Conservation (phyloP, 148 eudicot genomes). For the Agrostemma githago region DNA sequence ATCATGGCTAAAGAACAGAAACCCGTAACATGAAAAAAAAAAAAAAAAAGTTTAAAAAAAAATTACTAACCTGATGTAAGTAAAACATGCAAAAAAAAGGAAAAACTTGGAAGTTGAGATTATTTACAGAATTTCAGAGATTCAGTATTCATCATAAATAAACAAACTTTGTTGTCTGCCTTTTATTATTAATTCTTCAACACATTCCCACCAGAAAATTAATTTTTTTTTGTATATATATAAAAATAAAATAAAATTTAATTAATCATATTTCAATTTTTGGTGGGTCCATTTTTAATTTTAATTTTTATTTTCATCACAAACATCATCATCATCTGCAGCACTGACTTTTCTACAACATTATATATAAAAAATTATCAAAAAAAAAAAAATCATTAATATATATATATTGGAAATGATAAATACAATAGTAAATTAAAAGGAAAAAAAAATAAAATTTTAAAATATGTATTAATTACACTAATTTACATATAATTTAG, state of each 20-base stretch:
- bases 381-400: constrained; percentile 2
- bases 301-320: background rate
- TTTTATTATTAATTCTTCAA: constrained; percentile 15
- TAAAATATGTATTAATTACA: too few relatives aligned
- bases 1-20: background rate
- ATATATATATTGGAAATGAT: background rate
- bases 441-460: too few relatives aligned
- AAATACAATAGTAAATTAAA: too few relatives aligned
- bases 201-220: constrained; percentile 12
- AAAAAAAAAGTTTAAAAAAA: too few relatives aligned
- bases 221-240: background rate
- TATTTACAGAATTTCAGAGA: background rate
- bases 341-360: constrained; percentile 22
- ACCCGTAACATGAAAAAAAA: too few relatives aligned
- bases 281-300: constrained; percentile 26
- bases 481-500: background rate
- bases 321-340: constrained; percentile 30
- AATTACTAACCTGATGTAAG: background rate
- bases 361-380: constrained; percentile 6
- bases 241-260: background rate
- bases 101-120: background rate
- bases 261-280: constrained; percentile 14
- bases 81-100: constrained; percentile 6
- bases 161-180: constrained; percentile 34
- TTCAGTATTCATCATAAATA: constrained; percentile 8